Percentiles rank a stretch among this genome's conserved stretches.
Evolutionary conservation across 1,284 basidiomycete genomes (phyloP).

Genomic region (Trametes versicolor): DNA sequence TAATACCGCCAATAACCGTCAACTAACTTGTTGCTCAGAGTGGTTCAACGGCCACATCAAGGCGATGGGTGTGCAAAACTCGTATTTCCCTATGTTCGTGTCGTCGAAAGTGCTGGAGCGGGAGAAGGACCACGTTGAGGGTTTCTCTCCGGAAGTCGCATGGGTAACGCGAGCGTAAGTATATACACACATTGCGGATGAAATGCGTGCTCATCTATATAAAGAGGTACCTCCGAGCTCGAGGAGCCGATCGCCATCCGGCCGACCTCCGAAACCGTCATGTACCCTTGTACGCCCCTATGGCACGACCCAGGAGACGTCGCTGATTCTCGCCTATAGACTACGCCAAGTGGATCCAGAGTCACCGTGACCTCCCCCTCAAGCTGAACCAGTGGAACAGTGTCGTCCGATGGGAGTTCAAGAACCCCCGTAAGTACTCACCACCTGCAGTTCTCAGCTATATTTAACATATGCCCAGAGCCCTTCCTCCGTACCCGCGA

Average conservation of each 20-base stretch:
- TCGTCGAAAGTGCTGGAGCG: slow-evolving; percentile 92
- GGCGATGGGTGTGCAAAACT: slow-evolving; percentile 95
- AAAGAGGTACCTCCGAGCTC: slow-evolving; percentile 89
- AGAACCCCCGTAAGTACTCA: slow-evolving; percentile 84
- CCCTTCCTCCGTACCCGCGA: slow-evolving; percentile 99
- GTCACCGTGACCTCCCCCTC: slow-evolving; percentile 95
- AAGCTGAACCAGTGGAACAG: slow-evolving; percentile 99
- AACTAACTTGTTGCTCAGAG: slow-evolving; percentile 52
- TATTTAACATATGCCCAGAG: slow-evolving; percentile 56
- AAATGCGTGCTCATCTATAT: background rate
- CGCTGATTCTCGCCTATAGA: slow-evolving; percentile 49
- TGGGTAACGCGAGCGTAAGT: slow-evolving; percentile 98
- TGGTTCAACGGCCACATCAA: slow-evolving; percentile 96
- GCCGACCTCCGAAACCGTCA: slow-evolving; percentile 97
- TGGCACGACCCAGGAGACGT: background rate
- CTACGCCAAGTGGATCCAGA: slow-evolving; percentile 99
- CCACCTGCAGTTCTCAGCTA: slow-evolving; percentile 7
- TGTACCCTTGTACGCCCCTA: slow-evolving; percentile 88
- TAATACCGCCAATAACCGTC: background rate
- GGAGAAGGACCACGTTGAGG: slow-evolving; percentile 99
- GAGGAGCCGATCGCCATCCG: slow-evolving; percentile 99
- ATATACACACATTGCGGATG: background rate
- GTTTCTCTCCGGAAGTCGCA: slow-evolving; percentile 99
- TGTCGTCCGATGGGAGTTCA: slow-evolving; percentile 99
- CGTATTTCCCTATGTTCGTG: slow-evolving; percentile 99